Evolutionary conservation across 805 yeast genomes (phyloP), one percentile per base, ranked within the genome.

Genomic region (Metschnikowia cubensis): DNA sequence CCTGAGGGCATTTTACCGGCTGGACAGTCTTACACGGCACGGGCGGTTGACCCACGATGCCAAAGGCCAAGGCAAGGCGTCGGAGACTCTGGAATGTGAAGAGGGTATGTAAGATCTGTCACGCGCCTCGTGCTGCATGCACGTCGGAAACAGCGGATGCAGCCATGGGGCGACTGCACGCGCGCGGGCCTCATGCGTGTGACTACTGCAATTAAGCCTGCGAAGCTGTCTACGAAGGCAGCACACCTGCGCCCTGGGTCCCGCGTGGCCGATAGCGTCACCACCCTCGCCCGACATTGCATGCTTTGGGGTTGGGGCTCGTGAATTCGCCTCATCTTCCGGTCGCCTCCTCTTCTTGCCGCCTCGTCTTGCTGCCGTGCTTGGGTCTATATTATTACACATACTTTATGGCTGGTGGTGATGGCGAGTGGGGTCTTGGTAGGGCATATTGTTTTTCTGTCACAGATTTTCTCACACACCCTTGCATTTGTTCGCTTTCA

Each of bases 1-100:
- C 38, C 37, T 37, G 20, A 42, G 58, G n/a, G 57, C 59, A 3
- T 58, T 58, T 25, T 56, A 56, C 48, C 58, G 61, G 18, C 59
- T 54, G 58, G 61, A 58, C 46, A 48, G 55, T 34, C 42, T 54
- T 20, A 48, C 35, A 47, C 48, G 61, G 21, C 61, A 58, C 39
- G 51, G 50, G 46, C 50, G 53, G 40, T 48, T 53, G 33, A 50
- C 53, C 18, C 56, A 53, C 18, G 17, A 31, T 5, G 21, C 6
- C 17, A 13, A 35, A 15, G 41, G 31, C 31, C 29, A 13, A 20
- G 5, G 5, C 2, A 37, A 14, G 10, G 11, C 40, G 29, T 21
- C 40, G 25, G 29, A 37, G 15, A 18, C n/a, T 3, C 25, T 42
- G 37, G 37, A 20, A 20, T 20, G 32, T 20, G 18, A 32, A 4